Evolutionary conservation across 805 yeast genomes (phyloP).

Genomic region (Sungouiella blattae): DNA sequence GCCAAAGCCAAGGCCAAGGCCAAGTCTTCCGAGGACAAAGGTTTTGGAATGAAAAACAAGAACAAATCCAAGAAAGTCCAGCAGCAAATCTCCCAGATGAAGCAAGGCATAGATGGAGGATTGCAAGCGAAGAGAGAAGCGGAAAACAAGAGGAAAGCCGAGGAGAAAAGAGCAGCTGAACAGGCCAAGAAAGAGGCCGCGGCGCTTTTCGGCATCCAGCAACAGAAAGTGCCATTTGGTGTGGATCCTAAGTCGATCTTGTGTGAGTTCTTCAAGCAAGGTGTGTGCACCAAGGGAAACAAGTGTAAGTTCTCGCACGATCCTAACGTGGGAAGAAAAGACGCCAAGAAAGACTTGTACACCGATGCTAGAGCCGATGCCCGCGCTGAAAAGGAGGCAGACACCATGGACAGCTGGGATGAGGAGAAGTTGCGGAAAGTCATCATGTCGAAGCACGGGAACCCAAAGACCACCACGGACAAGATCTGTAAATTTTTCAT

Average conservation of each 20-base stretch:
- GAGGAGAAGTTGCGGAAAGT: constrained; percentile 90
- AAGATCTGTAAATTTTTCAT: constrained; percentile 91
- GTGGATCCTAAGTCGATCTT: constrained; percentile 94
- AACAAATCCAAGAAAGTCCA: constrained; percentile 90
- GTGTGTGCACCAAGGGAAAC: constrained; percentile 81
- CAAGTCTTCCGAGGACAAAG: constrained; percentile 73
- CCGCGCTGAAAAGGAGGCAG: constrained; percentile 66
- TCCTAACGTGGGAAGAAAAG: constrained; percentile 77
- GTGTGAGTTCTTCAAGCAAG: constrained; percentile 83
- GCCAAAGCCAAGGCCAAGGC: constrained; percentile 59
- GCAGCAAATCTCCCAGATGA: constrained; percentile 46
- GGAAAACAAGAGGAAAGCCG: constrained; percentile 60
- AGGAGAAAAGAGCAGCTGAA: constrained; percentile 88
- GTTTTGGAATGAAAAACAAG: constrained; percentile 94
- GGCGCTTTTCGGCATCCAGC: constrained; percentile 65
- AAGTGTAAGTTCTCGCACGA: constrained; percentile 94
- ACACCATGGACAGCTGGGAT: constrained; percentile 96
- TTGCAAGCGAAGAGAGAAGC: constrained; percentile 70
- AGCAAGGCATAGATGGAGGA: constrained; percentile 45
- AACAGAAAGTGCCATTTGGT: constrained; percentile 90
- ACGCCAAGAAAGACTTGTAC: constrained; percentile 86
- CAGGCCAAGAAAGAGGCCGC: constrained; percentile 86
- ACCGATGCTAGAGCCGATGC: constrained; percentile 90
- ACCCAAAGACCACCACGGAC: constrained; percentile 90
- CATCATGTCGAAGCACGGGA: constrained; percentile 88